Percentiles rank a stretch among this genome's conserved stretches.
These are phyloP conservation scores for Coniochaeta hoffmannii DNA, from an alignment of 2,329 filamentous ascomycete genomes.

Conservation along the genomic window DNA sequence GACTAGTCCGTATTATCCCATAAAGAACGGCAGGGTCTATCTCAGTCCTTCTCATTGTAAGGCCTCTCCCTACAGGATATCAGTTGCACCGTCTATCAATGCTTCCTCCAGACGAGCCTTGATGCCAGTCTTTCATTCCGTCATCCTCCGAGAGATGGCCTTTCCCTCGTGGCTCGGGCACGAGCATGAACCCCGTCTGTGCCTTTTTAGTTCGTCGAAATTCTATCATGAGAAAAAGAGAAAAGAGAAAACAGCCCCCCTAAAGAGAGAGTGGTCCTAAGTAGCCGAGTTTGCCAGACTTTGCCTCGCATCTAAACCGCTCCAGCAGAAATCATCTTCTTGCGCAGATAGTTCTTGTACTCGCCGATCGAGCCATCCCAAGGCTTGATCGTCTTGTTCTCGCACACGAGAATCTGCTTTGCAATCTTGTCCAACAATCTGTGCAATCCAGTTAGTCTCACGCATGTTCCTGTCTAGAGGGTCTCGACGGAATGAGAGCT, in stretches of 20 bases:
- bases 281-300: neutral
- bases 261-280: neutral
- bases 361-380: slow-evolving; percentile 88
- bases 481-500: slow-evolving; percentile 5
- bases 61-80: slow-evolving; percentile 3
- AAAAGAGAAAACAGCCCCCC: neutral
- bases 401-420: slow-evolving; percentile 98
- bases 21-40: neutral
- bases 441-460: slow-evolving; percentile 12
- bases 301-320: slow-evolving; percentile 47
- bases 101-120: neutral
- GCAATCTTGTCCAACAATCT: slow-evolving; percentile 98
- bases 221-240: slow-evolving; percentile 3
- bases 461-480: neutral
- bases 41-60: neutral
- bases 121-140: neutral
- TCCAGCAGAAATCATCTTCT: slow-evolving; percentile 93
- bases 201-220: neutral
- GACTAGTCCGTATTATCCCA: neutral
- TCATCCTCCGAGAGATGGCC: neutral
- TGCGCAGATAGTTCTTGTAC: slow-evolving; percentile 97
- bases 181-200: neutral
- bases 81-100: neutral
- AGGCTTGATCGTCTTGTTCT: slow-evolving; percentile 85
- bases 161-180: neutral